A percentile compares a stretch with the other conserved stretches of the same genome.
These are phyloP conservation scores for Rhizomucor miehei DNA, from an alignment of 371 early-diverging fungal genomes.

Conservation along the genomic window DNA sequence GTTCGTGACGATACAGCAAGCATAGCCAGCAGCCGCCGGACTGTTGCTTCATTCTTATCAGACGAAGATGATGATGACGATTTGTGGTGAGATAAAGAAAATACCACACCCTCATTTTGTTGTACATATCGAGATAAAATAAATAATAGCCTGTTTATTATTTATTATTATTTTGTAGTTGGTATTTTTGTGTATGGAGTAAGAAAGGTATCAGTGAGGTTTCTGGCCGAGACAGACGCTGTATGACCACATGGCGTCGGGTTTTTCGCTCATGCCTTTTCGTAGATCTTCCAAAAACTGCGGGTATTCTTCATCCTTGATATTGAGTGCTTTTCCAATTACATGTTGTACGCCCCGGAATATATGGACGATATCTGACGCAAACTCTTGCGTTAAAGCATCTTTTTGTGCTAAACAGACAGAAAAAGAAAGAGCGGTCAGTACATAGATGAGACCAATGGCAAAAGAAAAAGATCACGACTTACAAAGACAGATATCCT, in stretches of 20 bases:
- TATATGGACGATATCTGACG: neutral
- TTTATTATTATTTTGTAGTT: neutral
- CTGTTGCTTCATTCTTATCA: conserved; percentile 11
- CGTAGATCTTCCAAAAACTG: conserved; percentile 11
- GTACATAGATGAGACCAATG: no score
- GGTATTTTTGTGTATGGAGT: neutral
- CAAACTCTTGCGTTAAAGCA: conserved; percentile 1
- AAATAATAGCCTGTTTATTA: no score
- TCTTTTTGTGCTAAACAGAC: neutral
- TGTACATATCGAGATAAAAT: neutral
- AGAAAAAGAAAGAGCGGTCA: no score
- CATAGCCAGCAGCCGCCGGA: conserved; percentile 15
- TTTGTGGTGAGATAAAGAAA: neutral
- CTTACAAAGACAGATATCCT: conserved; percentile 16
- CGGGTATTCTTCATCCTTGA: conserved; percentile 14
- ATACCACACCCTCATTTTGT: neutral
- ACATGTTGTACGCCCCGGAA: neutral
- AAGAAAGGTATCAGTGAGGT: neutral
- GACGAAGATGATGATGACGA: conserved; percentile 24
- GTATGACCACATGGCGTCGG: conserved; percentile 15
- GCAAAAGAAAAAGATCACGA: neutral
- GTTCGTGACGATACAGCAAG: conserved; percentile 20
- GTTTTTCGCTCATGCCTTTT: conserved; percentile 6
- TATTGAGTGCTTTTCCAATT: conserved; percentile 5
- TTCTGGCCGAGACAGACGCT: conserved; percentile 14